Percentiles rank a stretch among this genome's conserved stretches.
Evolutionary conservation across 139 green algal species (phyloP).

Genomic region (Tetradesmus obliquus): DNA sequence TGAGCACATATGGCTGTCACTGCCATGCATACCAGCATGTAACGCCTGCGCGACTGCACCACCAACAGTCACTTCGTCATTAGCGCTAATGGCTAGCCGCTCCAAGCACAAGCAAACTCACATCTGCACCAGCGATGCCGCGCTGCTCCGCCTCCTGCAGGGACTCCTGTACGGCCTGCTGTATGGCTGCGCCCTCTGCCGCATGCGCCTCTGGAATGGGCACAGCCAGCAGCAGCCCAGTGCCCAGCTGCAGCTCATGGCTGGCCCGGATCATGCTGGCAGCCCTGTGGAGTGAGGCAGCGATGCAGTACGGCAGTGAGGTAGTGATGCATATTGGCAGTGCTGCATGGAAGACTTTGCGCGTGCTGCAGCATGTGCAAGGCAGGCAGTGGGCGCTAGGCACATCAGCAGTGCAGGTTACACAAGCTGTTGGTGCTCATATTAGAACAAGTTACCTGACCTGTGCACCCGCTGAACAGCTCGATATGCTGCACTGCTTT

Average conservation of each 20-base stretch:
- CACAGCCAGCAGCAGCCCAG: slow-evolving; percentile 83
- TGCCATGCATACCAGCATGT: no score
- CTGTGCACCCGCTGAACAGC: no score
- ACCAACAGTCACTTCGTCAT: no score
- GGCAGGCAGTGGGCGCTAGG: no score
- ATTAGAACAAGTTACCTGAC: no score
- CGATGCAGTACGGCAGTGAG: not conserved
- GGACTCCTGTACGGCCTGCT: slow-evolving; percentile 75
- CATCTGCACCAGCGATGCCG: slow-evolving; percentile 72
- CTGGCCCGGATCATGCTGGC: slow-evolving; percentile 70
- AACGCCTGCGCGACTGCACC: no score
- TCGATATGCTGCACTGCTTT: no score
- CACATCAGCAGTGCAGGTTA: no score
- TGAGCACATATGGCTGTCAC: no score
- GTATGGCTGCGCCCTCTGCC: slow-evolving; percentile 61
- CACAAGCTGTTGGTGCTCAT: no score
- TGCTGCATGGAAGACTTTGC: not conserved
- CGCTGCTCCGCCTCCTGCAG: slow-evolving; percentile 77
- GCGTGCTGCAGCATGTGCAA: not conserved
- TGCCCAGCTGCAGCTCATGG: slow-evolving; percentile 60
- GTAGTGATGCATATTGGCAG: not conserved
- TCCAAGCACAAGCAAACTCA: not conserved
- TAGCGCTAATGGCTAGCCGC: no score
- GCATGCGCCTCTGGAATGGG: slow-evolving; percentile 83
- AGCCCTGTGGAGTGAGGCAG: slow-evolving; percentile 47